Evolutionary conservation across 2,329 filamentous ascomycete species (phyloP).

Genomic region (Alternaria metachromatica): DNA sequence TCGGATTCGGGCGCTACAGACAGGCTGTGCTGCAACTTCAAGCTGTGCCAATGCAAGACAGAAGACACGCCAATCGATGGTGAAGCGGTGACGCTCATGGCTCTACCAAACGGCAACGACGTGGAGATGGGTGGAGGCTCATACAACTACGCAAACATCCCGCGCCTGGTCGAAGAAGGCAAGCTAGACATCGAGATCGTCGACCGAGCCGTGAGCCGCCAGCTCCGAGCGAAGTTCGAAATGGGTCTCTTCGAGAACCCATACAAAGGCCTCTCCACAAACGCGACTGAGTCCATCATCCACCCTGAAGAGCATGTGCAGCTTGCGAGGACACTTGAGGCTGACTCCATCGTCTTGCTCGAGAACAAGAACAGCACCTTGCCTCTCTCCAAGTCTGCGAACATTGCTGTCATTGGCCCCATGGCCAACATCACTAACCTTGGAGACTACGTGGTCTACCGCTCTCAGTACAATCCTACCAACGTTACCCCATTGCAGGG

Average conservation of each 20-base stretch:
- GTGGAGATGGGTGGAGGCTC: conserved; percentile 80
- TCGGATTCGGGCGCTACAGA: conserved; percentile 75
- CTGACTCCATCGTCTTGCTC: conserved; percentile 74
- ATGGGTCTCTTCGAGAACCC: conserved; percentile 76
- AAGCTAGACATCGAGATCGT: conserved; percentile 66
- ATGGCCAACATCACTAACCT: conserved; percentile 69
- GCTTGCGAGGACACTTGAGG: conserved; percentile 69
- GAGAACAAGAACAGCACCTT: conserved; percentile 73
- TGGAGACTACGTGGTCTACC: conserved; percentile 75
- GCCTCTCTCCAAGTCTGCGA: conserved; percentile 70
- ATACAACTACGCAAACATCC: conserved; percentile 71
- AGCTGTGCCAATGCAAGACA: conserved; percentile 62
- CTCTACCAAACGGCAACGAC: conserved; percentile 73
- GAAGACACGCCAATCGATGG: conserved; percentile 64
- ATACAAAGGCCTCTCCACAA: conserved; percentile 64
- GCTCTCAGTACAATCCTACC: conserved; percentile 61
- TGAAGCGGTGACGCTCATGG: conserved; percentile 67
- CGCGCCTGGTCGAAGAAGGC: conserved; percentile 67
- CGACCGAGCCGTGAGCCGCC: conserved; percentile 70
- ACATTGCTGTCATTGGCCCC: conserved; percentile 75
- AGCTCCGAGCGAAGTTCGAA: conserved; percentile 72
- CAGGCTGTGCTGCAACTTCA: conserved; percentile 68
- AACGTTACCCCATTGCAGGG: conserved; percentile 75
- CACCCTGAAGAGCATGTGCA: conserved; percentile 66
- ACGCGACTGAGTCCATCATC: conserved; percentile 64